These are phyloP conservation scores for Eucalyptus albens DNA, from an alignment of 345 rosid genomes.

Conservation along the genomic window DNA sequence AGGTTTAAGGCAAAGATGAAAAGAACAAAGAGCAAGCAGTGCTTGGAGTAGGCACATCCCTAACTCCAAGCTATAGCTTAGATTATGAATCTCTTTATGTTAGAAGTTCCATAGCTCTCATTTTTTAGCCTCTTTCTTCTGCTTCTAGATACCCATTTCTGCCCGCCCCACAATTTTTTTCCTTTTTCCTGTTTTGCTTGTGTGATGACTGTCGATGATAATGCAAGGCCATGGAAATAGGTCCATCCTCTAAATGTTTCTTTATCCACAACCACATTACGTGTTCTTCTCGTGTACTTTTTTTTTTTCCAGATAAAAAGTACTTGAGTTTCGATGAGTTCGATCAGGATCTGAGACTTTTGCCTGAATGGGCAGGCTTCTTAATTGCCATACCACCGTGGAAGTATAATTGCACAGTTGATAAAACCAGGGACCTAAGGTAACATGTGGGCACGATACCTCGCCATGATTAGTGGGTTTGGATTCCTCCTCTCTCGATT, in stretches of 20 bases:
- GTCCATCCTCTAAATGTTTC: background rate
- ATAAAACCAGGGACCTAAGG: background rate
- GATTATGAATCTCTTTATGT: background rate
- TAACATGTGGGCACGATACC: background rate
- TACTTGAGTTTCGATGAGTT: background rate
- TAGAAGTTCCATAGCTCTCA: background rate
- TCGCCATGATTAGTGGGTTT: background rate
- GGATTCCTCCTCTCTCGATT: background rate
- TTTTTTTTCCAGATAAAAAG: background rate
- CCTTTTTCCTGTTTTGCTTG: background rate
- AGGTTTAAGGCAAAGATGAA: slow-evolving; percentile 97
- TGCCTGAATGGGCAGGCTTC: background rate
- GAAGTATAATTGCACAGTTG: background rate
- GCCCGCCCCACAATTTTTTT: background rate
- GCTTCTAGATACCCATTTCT: background rate
- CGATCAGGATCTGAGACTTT: background rate
- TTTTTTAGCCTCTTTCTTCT: slow-evolving; percentile 1
- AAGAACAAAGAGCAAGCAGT: slow-evolving; percentile 75
- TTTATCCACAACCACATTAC: background rate
- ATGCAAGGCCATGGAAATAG: background rate
- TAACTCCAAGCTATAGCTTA: background rate
- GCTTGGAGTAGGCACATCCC: slow-evolving; percentile 27
- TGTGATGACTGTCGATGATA: background rate
- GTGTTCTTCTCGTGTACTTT: background rate
- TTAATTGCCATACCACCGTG: background rate